Base-by-base conservation (phyloP, 1,284 basidiomycete species). In the Cutaneotrichosporon sp. region DNA sequence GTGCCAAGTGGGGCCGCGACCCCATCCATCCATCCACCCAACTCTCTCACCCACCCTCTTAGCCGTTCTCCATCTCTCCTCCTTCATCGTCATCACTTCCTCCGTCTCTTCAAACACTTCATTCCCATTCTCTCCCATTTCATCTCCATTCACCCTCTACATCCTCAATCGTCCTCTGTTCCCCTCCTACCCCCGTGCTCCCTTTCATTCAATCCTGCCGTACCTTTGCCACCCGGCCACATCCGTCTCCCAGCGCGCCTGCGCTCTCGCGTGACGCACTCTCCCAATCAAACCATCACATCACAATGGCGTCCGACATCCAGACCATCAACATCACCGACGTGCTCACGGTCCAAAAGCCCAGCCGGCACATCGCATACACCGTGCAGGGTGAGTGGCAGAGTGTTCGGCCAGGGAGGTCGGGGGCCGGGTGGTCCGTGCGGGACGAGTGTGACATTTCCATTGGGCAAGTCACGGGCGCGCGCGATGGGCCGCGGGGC, bases 351-450 rank as follows among this genome's bases (percentile, higher is more conserved):
- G 72, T 75, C 10, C 69, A 72, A 25, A 66, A 70, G 49, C 76
- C 76, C 1, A 75, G 76, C 56, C 71, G 70, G 10, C 77, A 79
- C 65, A 76, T 73, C 22, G 72, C 73, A n/a, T 80, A 80, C 67
- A 76, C 75, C 34, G 68, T 80, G 29, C 76, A 80, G 61, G 67
- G 78, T 79, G 60, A 65, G 73, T 67, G 24, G 43, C 43, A 45
- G 20, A 20, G 14, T 7, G 24, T n/a, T 25, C 24, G 9, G 46
- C 24, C 16, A 18, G 8, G 46, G 24, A 8, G 3, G 46, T 2
- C 6, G 10, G 45, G 24, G 22, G 22, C 29, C 4, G 22, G 20
- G 25, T n/a, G 47, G 27, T 50, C 47, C 16, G 43, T 27, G 43
- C 43, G 54, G 45, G 38, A 27, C 53, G 31, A 25, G 51, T 31